Percentiles rank a stretch among this genome's conserved stretches.
These are phyloP conservation scores for Penicillium maclennaniae DNA, from an alignment of 495 filamentous ascomycete genomes.

Conservation along the genomic window DNA sequence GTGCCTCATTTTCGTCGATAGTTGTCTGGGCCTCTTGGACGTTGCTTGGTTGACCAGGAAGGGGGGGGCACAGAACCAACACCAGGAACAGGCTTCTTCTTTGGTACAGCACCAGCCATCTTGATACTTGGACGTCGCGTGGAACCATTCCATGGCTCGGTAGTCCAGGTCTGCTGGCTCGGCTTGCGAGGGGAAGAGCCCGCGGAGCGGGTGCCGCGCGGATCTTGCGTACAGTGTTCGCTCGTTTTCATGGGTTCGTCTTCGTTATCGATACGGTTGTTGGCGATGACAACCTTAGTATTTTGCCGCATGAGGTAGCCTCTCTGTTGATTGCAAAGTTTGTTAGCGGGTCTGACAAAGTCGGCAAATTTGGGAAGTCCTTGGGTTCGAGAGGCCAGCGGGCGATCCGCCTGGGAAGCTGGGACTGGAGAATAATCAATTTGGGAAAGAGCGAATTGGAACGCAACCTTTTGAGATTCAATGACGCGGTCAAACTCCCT, in stretches of 20 bases:
- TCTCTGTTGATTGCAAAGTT: constrained; percentile 63
- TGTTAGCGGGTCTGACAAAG: constrained; percentile 51
- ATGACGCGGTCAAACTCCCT: constrained; percentile 94
- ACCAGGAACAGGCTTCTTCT: constrained; percentile 60
- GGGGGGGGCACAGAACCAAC: constrained; percentile 66
- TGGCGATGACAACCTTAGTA: constrained; percentile 91
- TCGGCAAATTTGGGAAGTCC: constrained; percentile 1
- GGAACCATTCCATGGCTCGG: constrained; percentile 91
- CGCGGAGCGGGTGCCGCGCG: constrained; percentile 56
- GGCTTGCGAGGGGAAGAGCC: constrained; percentile 70
- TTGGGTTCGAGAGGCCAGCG: constrained; percentile 1
- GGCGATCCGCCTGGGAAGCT: constrained; percentile 8
- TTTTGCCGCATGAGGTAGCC: constrained; percentile 99
- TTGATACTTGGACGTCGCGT: constrained; percentile 64
- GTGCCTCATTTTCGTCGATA: constrained; percentile 57
- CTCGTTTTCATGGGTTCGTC: constrained; percentile 38
- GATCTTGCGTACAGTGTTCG: constrained; percentile 51
- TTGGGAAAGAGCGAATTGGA: constrained; percentile 49
- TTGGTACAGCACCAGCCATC: constrained; percentile 53
- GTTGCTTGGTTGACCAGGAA: constrained; percentile 86
- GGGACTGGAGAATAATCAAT: constrained; percentile 12
- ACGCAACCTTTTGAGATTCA: constrained; percentile 94
- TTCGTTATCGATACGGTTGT: constrained; percentile 56
- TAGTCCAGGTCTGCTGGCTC: constrained; percentile 85
- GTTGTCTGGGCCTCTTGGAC: constrained; percentile 56